These are phyloP conservation scores for Monilinia vaccinii-corymbosi DNA, from an alignment of 2,329 filamentous ascomycete genomes.

Conservation along the genomic window DNA sequence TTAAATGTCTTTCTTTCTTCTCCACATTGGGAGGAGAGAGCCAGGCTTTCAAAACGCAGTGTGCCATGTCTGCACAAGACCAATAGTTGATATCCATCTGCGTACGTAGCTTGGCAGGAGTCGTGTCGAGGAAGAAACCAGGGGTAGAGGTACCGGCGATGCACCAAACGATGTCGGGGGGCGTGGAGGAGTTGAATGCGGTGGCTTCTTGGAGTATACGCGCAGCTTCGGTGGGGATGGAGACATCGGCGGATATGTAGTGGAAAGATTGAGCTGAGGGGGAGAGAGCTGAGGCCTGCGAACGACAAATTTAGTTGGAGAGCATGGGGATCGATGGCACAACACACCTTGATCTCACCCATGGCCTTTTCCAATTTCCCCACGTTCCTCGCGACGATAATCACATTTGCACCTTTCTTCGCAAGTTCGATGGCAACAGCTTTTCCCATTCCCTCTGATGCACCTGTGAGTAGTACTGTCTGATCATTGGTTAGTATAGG, in stretches of 20 bases:
- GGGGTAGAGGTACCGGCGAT: slow-evolving; percentile 69
- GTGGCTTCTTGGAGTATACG: slow-evolving; percentile 63
- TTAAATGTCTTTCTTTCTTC: slow-evolving; percentile 59
- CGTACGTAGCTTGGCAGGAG: slow-evolving; percentile 54
- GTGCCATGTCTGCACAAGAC: slow-evolving; percentile 76
- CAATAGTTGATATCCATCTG: slow-evolving; percentile 95
- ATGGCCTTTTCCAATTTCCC: slow-evolving; percentile 66
- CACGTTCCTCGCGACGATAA: slow-evolving; percentile 73
- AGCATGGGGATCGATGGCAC: no score
- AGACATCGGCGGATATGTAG: slow-evolving; percentile 76
- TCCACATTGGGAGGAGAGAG: slow-evolving; percentile 41
- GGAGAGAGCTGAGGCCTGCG: slow-evolving; percentile 54
- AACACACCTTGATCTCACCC: slow-evolving; percentile 56
- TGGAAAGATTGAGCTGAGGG: slow-evolving; percentile 67
- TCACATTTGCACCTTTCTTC: slow-evolving; percentile 73
- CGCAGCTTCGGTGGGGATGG: slow-evolving; percentile 57
- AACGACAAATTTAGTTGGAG: background rate
- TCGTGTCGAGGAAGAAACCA: slow-evolving; percentile 67
- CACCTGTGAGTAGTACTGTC: slow-evolving; percentile 85
- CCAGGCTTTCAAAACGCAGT: slow-evolving; percentile 71
- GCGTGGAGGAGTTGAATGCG: slow-evolving; percentile 63
- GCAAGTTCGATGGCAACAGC: slow-evolving; percentile 66
- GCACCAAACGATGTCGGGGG: slow-evolving; percentile 87
- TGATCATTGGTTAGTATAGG: slow-evolving; percentile 31
- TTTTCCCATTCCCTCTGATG: slow-evolving; percentile 86